Evolutionary conservation across 345 rosid species (phyloP).

Genomic region (Clausena lansium): DNA sequence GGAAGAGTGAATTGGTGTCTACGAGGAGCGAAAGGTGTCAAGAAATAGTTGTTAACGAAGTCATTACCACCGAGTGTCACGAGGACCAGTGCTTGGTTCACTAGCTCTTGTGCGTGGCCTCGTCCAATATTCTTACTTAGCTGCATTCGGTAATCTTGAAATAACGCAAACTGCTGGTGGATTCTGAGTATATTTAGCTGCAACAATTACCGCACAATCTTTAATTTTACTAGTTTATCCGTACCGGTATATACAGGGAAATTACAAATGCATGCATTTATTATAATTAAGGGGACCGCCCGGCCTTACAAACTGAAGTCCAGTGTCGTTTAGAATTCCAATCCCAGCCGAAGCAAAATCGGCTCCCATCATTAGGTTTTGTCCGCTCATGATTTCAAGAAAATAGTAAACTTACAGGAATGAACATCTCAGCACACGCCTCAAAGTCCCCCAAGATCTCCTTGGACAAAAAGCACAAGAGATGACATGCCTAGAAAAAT

Average conservation of each 20-base stretch:
- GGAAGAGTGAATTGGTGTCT: slow-evolving; percentile 54
- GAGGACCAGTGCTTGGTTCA: slow-evolving; percentile 55
- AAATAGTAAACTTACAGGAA: slow-evolving; percentile 66
- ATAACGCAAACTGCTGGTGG: no score
- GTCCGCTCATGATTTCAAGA: slow-evolving; percentile 35
- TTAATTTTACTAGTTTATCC: no score
- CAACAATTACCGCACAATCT: background rate
- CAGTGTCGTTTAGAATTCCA: slow-evolving; percentile 87
- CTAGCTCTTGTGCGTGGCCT: slow-evolving; percentile 42
- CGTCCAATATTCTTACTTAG: no score
- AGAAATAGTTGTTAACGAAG: slow-evolving; percentile 80
- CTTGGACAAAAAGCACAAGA: slow-evolving; percentile 89
- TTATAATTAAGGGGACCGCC: no score
- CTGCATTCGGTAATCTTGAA: no score
- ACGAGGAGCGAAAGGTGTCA: slow-evolving; percentile 52
- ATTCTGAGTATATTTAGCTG: no score
- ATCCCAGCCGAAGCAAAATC: slow-evolving; percentile 93
- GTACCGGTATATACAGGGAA: no score
- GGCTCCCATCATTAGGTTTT: slow-evolving; percentile 64
- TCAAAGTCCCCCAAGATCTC: slow-evolving; percentile 98
- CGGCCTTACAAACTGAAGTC: slow-evolving; percentile 73
- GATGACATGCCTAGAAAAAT: slow-evolving; percentile 75
- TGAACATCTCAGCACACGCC: slow-evolving; percentile 87
- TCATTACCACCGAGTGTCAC: slow-evolving; percentile 79
- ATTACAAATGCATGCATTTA: background rate